A percentile compares a stretch with the other conserved stretches of the same genome.
Evolutionary conservation across 1,284 basidiomycete species (phyloP).

Genomic region (Papiliotrema flavescens): DNA sequence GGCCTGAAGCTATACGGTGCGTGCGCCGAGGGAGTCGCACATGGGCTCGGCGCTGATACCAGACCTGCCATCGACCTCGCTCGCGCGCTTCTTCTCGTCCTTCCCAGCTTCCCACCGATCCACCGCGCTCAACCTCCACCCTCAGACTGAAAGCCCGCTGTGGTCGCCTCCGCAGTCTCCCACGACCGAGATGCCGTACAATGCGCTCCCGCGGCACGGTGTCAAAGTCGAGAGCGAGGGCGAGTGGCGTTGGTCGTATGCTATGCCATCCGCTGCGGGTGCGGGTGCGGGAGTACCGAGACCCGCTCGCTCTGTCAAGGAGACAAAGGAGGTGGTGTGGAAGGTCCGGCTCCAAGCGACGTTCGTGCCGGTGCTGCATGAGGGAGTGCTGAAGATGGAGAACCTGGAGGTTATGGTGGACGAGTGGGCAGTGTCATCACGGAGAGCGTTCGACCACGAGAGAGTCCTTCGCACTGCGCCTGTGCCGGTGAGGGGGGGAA

Average conservation of each 20-base stretch:
- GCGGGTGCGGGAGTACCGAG: too few species aligned
- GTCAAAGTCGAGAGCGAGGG: not conserved
- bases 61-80: not conserved
- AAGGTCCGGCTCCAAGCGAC: not conserved
- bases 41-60: not conserved
- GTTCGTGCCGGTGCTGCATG: not conserved
- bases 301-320: too few species aligned
- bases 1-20: not conserved
- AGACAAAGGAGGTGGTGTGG: not conserved
- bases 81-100: not conserved
- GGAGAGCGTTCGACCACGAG: not conserved
- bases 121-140: not conserved
- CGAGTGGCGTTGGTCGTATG: not conserved
- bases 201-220: not conserved
- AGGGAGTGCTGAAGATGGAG: not conserved
- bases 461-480: not conserved
- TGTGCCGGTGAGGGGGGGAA: not conserved
- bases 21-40: not conserved
- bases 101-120: not conserved
- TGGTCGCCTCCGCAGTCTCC: constrained; percentile 1
- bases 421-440: not conserved
- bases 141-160: not conserved
- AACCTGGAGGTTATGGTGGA: not conserved
- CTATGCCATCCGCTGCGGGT: not conserved
- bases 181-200: not conserved